Percentiles rank a stretch among this genome's conserved stretches.
These are phyloP conservation scores for Pseudovirgaria hyperparasitica DNA, from an alignment of 2,329 filamentous ascomycete species.

Conservation along the genomic window DNA sequence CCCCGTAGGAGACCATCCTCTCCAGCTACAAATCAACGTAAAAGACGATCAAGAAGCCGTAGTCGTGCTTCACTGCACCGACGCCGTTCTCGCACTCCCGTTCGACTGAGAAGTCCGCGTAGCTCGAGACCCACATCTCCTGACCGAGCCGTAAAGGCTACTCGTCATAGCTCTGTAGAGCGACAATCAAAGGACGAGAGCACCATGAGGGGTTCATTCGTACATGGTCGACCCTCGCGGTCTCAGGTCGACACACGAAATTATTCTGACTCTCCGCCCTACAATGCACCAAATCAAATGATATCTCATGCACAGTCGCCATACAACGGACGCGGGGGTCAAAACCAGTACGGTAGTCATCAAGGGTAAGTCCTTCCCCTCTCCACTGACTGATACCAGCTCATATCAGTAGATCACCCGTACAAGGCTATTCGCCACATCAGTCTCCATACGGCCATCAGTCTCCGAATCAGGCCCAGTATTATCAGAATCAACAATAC, in stretches of 20 bases:
- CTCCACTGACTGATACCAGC: constrained; percentile 6
- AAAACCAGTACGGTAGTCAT: constrained; percentile 31
- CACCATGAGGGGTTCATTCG: constrained; percentile 22
- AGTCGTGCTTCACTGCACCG: constrained; percentile 14
- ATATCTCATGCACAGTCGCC: constrained; percentile 52
- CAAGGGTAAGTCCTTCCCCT: constrained; percentile 34
- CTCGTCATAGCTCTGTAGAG: too few species aligned
- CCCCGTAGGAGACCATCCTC: constrained; percentile 13
- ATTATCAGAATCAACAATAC: constrained; percentile 40
- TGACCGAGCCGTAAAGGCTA: too few species aligned
- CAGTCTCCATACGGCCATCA: constrained; percentile 39
- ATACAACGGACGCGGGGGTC: constrained; percentile 42
- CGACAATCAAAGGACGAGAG: too few species aligned
- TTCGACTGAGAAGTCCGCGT: constrained; percentile 9
- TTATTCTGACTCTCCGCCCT: constrained; percentile 47
- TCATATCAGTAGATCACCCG: constrained; percentile 26
- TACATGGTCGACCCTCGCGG: constrained; percentile 24
- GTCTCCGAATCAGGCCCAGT: constrained; percentile 44
- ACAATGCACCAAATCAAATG: constrained; percentile 43
- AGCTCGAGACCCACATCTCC: constrained; percentile 14
- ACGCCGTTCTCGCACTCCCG: constrained; percentile 18
- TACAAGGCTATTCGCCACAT: constrained; percentile 44
- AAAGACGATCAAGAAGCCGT: constrained; percentile 13
- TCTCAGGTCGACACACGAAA: constrained; percentile 32
- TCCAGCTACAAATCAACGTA: constrained; percentile 11